These are phyloP conservation scores for Fusarium veterinarium DNA, from an alignment of 2,329 filamentous ascomycete species.

Conservation along the genomic window DNA sequence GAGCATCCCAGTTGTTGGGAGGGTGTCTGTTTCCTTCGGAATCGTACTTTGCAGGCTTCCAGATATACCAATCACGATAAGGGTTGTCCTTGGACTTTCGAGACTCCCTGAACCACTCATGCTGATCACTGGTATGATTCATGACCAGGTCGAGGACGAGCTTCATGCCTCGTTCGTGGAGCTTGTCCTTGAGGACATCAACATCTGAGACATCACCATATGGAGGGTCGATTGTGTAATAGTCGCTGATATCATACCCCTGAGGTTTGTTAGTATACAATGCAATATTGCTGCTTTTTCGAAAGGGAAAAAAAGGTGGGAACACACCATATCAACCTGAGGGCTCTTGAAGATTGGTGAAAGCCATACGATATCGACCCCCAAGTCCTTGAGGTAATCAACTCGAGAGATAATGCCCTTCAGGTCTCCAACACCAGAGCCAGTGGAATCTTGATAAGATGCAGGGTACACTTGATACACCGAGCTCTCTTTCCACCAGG, in stretches of 20 bases:
- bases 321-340: conserved; percentile 70
- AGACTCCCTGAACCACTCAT: conserved; percentile 69
- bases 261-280: conserved; percentile 27
- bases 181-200: conserved; percentile 69
- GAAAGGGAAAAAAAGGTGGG: too few species aligned
- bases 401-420: conserved; percentile 67
- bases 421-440: conserved; percentile 67
- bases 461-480: conserved; percentile 73
- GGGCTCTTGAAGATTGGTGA: conserved; percentile 63
- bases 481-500: conserved; percentile 70
- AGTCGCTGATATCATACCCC: conserved; percentile 79
- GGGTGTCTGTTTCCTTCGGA: conserved; percentile 67
- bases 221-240: conserved; percentile 71
- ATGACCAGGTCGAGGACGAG: conserved; percentile 79
- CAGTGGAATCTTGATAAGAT: conserved; percentile 70
- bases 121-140: conserved; percentile 73
- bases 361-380: conserved; percentile 69
- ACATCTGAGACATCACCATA: conserved; percentile 78
- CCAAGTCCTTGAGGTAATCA: conserved; percentile 65
- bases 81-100: conserved; percentile 63
- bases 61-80: conserved; percentile 73
- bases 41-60: conserved; percentile 69
- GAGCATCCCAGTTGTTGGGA: conserved; percentile 68
- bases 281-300: not conserved
- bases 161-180: conserved; percentile 73